Conservation (phyloP, 805 yeast genomes). For the Blastobotrys terrestris region DNA sequence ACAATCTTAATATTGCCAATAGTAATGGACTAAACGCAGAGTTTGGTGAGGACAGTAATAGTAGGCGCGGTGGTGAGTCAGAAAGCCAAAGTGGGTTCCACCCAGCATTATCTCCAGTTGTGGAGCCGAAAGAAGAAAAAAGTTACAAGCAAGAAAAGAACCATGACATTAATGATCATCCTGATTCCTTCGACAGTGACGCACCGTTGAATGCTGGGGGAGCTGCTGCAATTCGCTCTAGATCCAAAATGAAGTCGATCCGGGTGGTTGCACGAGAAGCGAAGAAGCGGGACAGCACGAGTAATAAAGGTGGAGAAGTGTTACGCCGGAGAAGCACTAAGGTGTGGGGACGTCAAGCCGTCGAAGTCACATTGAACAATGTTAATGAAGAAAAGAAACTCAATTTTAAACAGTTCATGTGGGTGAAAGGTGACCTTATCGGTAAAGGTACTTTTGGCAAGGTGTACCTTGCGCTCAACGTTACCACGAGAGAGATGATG, state of each 20-base stretch:
- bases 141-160: not conserved
- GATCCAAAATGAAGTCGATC: slow-evolving; percentile 71
- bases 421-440: slow-evolving; percentile 96
- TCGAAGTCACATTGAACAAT: slow-evolving; percentile 64
- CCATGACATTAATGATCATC: not conserved
- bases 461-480: slow-evolving; percentile 85
- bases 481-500: slow-evolving; percentile 96
- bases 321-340: slow-evolving; percentile 80
- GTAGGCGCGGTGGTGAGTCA: too few species aligned
- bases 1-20: not conserved
- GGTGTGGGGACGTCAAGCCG: slow-evolving; percentile 94
- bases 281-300: slow-evolving; percentile 32
- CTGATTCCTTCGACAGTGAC: not conserved
- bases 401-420: slow-evolving; percentile 77
- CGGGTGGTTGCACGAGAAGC: slow-evolving; percentile 94
- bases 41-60: too few species aligned
- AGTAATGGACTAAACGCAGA: too few species aligned
- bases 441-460: slow-evolving; percentile 97
- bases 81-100: not conserved
- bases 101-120: slow-evolving; percentile 18
- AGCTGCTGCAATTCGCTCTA: not conserved
- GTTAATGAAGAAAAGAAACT: slow-evolving; percentile 46
- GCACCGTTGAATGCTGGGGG: not conserved
- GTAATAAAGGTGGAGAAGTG: slow-evolving; percentile 26
- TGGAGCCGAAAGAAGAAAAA: not conserved